These are phyloP conservation scores for Populus alba DNA, from an alignment of 345 rosid genomes.

Conservation along the genomic window DNA sequence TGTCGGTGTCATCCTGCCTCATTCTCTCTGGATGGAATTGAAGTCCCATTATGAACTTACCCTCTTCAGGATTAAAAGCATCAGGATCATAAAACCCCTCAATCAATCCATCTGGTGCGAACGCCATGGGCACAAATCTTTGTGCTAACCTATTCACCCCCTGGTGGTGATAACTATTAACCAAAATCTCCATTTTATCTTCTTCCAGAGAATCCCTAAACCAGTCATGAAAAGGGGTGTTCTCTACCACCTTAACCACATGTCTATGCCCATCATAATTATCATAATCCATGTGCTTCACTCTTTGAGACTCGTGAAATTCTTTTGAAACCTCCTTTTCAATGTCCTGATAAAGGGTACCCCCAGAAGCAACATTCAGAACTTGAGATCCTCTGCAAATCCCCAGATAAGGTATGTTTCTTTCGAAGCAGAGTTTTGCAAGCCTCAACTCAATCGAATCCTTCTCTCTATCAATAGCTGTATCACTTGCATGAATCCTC, in stretches of 20 bases:
- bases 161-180: constrained; percentile 90
- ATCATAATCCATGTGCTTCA: constrained; percentile 64
- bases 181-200: constrained; percentile 57
- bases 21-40: too few relatives aligned
- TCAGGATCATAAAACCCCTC: constrained; percentile 91
- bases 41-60: constrained; percentile 78
- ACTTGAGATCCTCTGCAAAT: constrained; percentile 87
- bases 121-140: constrained; percentile 78
- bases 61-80: constrained; percentile 64
- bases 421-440: constrained; percentile 72
- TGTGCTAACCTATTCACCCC: constrained; percentile 72
- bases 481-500: constrained; percentile 59
- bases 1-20: too few relatives aligned
- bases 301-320: constrained; percentile 27
- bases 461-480: constrained; percentile 72
- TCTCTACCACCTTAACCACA: constrained; percentile 45
- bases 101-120: constrained; percentile 71
- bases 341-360: constrained; percentile 69
- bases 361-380: constrained; percentile 82
- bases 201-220: constrained; percentile 58
- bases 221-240: constrained; percentile 65
- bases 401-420: constrained; percentile 78
- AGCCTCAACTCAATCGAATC: constrained; percentile 74
- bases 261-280: constrained; percentile 82
- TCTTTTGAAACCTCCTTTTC: constrained; percentile 53